Evolutionary conservation across 2,329 filamentous ascomycete species (phyloP).

Genomic region (Paraconiothyrium brasiliense): DNA sequence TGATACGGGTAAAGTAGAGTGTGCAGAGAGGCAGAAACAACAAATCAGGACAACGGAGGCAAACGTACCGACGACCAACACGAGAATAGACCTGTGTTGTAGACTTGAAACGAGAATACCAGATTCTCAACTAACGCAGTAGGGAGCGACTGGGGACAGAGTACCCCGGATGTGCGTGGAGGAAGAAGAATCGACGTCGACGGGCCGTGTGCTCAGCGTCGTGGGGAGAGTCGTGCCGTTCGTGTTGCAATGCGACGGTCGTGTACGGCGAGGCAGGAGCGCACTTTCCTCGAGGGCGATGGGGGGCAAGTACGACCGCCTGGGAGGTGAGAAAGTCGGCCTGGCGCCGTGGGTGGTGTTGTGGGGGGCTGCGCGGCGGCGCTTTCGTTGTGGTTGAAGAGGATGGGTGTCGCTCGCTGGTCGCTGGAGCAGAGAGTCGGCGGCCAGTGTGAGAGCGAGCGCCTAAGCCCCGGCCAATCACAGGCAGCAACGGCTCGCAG

Average conservation of each 20-base stretch:
- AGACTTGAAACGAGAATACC: constrained; percentile 52
- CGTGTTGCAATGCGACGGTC: constrained; percentile 13
- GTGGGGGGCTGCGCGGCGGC: constrained; percentile 26
- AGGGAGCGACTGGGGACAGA: constrained; percentile 49
- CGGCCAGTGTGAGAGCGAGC: constrained; percentile 4
- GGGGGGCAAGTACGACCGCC: constrained; percentile 30
- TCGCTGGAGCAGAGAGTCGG: constrained; percentile 25
- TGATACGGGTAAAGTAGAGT: background rate
- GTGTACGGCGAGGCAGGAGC: constrained; percentile 11
- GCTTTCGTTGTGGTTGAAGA: constrained; percentile 34
- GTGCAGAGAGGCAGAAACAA: constrained; percentile 21
- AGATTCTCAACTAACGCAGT: constrained; percentile 54
- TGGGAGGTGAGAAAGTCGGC: constrained; percentile 34
- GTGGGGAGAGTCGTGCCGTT: constrained; percentile 9
- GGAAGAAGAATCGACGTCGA: constrained; percentile 25
- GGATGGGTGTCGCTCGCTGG: constrained; percentile 30
- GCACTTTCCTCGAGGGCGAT: constrained; percentile 18
- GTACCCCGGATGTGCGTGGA: constrained; percentile 38
- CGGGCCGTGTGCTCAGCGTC: constrained; percentile 15
- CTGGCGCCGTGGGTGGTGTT: constrained; percentile 33
- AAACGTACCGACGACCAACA: constrained; percentile 47
- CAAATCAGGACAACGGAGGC: constrained; percentile 24
- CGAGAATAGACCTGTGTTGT: constrained; percentile 33
- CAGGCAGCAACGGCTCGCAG: background rate
- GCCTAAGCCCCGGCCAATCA: constrained; percentile 13